Percentiles rank a stretch among this genome's conserved stretches.
Conservation (phyloP, 345 rosid species). For the Camelina neglecta region DNA sequence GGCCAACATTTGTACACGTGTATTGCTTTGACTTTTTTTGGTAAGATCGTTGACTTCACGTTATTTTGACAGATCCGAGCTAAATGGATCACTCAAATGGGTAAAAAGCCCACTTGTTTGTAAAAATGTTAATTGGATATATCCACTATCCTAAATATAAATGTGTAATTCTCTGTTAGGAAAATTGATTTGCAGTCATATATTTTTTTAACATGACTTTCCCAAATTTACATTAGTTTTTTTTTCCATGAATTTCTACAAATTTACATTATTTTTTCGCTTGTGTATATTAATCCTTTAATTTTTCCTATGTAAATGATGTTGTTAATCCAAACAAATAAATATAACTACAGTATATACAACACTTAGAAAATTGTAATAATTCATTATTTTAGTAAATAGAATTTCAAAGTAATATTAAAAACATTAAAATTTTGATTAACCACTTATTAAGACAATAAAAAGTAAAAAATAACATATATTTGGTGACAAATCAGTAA, state of each 20-base stretch:
- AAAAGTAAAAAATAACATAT: not conserved
- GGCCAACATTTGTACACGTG: constrained; percentile 1
- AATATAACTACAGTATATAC: not conserved
- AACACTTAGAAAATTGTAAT: not conserved
- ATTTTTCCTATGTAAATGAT: no score
- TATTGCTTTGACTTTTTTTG: not conserved
- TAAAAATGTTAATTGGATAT: not conserved
- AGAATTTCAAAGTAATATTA: not conserved
- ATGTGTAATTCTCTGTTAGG: not conserved
- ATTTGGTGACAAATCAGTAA: no score
- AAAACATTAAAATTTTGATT: not conserved
- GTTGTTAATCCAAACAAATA: not conserved
- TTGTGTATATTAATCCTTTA: not conserved
- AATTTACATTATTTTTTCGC: not conserved
- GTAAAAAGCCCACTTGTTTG: not conserved
- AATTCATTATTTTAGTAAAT: not conserved
- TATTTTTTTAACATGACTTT: no score
- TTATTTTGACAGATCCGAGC: not conserved
- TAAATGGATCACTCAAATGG: not conserved
- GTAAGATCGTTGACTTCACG: not conserved
- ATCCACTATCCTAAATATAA: not conserved
- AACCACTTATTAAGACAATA: not conserved
- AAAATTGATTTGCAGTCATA: not conserved
- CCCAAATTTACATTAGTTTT: no score
- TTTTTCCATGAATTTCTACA: no score